Base-by-base conservation (phyloP, 495 filamentous ascomycete species). In the Trichocladium uniseriatum region DNA sequence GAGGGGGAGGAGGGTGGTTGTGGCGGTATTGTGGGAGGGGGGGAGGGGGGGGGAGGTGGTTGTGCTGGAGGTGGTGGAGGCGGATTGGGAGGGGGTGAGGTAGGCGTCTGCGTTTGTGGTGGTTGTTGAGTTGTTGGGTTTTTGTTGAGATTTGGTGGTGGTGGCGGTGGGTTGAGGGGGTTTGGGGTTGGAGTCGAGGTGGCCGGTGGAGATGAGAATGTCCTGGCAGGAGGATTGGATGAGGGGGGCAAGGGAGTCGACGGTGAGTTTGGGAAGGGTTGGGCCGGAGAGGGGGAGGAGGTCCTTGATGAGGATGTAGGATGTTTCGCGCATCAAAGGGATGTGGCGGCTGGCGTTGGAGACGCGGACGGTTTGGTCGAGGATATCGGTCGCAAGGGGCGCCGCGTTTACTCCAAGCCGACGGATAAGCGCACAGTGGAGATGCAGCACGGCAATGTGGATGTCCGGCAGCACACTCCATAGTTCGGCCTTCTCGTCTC, bases 401-500 rank as follows among this genome's bases (percentile, higher is more conserved):
- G 79, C 47, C 21, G 76, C 70, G 42, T 68, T 73, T 8, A 65
- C 64, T 36, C 71, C 72, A 8, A 90, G 62, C 11, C 81, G 73
- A 42, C 69, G 55, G 28, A 79, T 55, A 38, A 88, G 49, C 24
- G 66, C 60, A 8, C 67, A 53, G 43, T 84, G 68, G 5, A 94
- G 54, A 19, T 72, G 68, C 47, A 92, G 66, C 31, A 79, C 77
- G 11, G 83, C 77, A 32, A 77, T 62, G 54, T 95, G 87, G 52
- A 95, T 79, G 19, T 76, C 72, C 22, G 89, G 87, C 6, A 95
- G 67, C 28, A 79, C 74, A 20, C 71, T 64, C 74, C 80, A 87
- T 10, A 95, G 69, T 37, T 75, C 73, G 52, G 91, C 86, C 51
- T 82, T 79, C 63, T 95, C 89, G 38, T 88, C 86, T 40, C 81